Evolutionary conservation across 2,329 filamentous ascomycete species (phyloP), one percentile per base, ranked within the genome.

Genomic region (Pyricularia grisea): DNA sequence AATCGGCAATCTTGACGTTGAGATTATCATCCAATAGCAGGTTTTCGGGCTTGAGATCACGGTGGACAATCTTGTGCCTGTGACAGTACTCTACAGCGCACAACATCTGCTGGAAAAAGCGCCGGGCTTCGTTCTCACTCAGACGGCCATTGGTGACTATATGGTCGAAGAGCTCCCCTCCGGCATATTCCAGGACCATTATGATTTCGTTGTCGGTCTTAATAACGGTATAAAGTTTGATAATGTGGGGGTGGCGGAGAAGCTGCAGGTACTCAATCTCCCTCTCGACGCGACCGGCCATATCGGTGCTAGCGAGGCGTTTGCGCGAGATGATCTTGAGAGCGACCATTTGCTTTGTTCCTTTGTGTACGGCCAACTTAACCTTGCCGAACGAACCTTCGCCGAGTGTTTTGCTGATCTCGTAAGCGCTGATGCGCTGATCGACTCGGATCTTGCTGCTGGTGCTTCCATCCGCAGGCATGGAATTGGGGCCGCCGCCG

Each of bases 81-180:
- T 99, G 95, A 77, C 95, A 99, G 81, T 99, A 99, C 79, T 99
- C 95, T 74, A 99, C 95, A 63, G 95, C 95, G 79, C 95, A 97
- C 68, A 99, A 92, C 81, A 99, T 99, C 80, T 99, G 95, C 80
- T 99, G 95, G 80, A 99, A 99, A 83, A 99, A 97, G 74, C 94
- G 93, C 69, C 95, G 90, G n/a, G 95, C 95, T 78, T 96, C 92
- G 71, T 90, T 86, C 79, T 99, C 95, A 74, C 90, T 89, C 86
- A 98, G 93, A 76, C 92, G 90, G 69, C 95, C 95, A 77, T 97
- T 90, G 76, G 94, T 91, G 70, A 99, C 95, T 71, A 99, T 95
- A 81, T 98, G 98, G 80, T 99, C 94, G 80, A 99, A 99, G 70
- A 99, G 85, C 80, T 99, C 95, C 71, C 92, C 92, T 71, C 95